These are phyloP conservation scores for Sclerotiophoma versabilis DNA, from an alignment of 2,329 filamentous ascomycete species.

Conservation along the genomic window DNA sequence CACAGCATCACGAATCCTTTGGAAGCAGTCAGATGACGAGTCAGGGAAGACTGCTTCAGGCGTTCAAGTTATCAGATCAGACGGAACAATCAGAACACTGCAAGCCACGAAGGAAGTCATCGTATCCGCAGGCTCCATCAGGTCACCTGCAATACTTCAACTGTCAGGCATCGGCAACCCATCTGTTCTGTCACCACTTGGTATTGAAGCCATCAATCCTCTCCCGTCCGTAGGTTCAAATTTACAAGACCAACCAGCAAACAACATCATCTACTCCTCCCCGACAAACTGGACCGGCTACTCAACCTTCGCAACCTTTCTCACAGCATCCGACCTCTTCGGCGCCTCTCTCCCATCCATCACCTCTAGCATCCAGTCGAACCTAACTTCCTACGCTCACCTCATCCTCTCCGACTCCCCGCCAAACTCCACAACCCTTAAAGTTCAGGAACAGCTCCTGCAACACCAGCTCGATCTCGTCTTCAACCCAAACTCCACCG, in stretches of 20 bases:
- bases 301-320: conserved; percentile 47
- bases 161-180: conserved; percentile 49
- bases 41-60: conserved; percentile 28
- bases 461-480: conserved; percentile 58
- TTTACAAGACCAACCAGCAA: conserved; percentile 46
- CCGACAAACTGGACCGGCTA: conserved; percentile 49
- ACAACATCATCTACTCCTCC: conserved; percentile 32
- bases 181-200: conserved; percentile 30
- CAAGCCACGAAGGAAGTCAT: conserved; percentile 43
- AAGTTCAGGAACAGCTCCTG: conserved; percentile 52
- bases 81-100: conserved; percentile 24
- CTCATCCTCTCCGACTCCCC: conserved; percentile 31
- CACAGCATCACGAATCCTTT: conserved; percentile 51
- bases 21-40: conserved; percentile 24
- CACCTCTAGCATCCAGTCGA: conserved; percentile 30
- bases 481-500: conserved; percentile 47
- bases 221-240: conserved; percentile 43
- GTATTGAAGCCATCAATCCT: conserved; percentile 27
- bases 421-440: conserved; percentile 26
- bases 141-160: conserved; percentile 46
- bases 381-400: conserved; percentile 39
- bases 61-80: conserved; percentile 32
- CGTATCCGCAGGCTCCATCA: conserved; percentile 45
- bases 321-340: conserved; percentile 48
- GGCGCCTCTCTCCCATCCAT: conserved; percentile 33